phyloP scores from a whole-genome alignment of 139 green algal species.

The Chlorella sp. region DNA sequence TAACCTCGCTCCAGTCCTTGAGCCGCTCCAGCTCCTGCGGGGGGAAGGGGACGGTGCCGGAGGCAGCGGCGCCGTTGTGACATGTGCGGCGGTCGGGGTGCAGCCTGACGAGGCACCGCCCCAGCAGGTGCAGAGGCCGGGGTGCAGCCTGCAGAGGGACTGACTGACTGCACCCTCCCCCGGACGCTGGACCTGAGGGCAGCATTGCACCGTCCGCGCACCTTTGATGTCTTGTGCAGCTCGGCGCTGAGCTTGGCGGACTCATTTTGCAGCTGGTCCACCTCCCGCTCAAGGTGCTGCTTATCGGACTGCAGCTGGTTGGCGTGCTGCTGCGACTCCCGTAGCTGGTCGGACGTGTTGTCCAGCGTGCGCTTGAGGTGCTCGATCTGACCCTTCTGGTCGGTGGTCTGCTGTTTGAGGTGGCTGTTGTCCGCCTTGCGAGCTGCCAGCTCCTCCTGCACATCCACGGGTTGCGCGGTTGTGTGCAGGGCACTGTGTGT shows the following conservation, averaged over 20 bases:
- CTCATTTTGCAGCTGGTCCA: slow-evolving; percentile 4
- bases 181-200: no score
- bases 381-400: slow-evolving; percentile 13
- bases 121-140: no score
- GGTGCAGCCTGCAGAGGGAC: no score
- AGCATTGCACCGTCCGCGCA: no score
- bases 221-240: slow-evolving; percentile 14
- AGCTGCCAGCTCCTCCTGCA: slow-evolving; percentile 31
- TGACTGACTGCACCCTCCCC: no score
- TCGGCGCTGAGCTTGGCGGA: background rate
- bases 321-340: background rate
- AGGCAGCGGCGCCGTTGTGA: no score
- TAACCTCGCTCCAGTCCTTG: slow-evolving; percentile 28
- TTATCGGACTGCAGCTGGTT: slow-evolving; percentile 5
- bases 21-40: slow-evolving; percentile 11
- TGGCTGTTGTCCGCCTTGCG: slow-evolving; percentile 23
- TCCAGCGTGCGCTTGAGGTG: slow-evolving; percentile 12
- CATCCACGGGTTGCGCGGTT: no score
- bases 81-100: no score
- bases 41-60: no score
- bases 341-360: background rate
- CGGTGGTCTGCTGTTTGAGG: slow-evolving; percentile 8
- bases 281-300: slow-evolving; percentile 9
- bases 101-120: no score
- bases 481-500: no score